These are phyloP conservation scores for Sanghuangporus weigelae DNA, from an alignment of 1,284 basidiomycete species.

Conservation along the genomic window DNA sequence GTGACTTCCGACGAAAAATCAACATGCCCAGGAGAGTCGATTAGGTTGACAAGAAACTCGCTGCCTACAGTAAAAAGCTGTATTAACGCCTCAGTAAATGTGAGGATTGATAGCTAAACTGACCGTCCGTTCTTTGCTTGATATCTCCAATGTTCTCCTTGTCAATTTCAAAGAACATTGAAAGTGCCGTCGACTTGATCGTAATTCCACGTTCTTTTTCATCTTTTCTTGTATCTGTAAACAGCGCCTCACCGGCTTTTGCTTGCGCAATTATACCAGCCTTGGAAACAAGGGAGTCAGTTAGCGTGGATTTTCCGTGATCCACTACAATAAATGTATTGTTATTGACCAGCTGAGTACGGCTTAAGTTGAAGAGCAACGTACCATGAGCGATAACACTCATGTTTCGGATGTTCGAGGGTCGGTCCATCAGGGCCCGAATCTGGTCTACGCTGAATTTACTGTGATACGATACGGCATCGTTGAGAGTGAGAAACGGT, in stretches of 20 bases:
- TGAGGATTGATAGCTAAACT: conserved; percentile 16
- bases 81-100: background rate
- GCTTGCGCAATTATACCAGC: conserved; percentile 97
- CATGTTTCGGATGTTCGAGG: conserved; percentile 98
- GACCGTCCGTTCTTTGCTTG: conserved; percentile 92
- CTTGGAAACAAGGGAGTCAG: conserved; percentile 98
- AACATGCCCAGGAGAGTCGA: conserved; percentile 99
- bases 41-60: conserved; percentile 99
- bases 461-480: conserved; percentile 37
- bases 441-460: conserved; percentile 92
- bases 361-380: conserved; percentile 26
- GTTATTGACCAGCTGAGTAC: conserved; percentile 20
- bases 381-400: conserved; percentile 93
- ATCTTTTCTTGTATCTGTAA: conserved; percentile 97
- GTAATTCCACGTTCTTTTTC: conserved; percentile 99
- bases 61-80: conserved; percentile 47
- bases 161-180: conserved; percentile 97
- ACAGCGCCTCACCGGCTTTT: conserved; percentile 96
- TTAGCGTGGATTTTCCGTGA: conserved; percentile 99
- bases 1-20: conserved; percentile 99
- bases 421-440: conserved; percentile 83
- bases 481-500: background rate
- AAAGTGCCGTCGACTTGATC: conserved; percentile 99
- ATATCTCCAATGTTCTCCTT: conserved; percentile 85
- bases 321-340: conserved; percentile 63